A percentile compares a stretch with the other conserved stretches of the same genome.
phyloP scores from a whole-genome alignment of 228 moss, liverwort and hornwort genomes.

The Sphagnum fallax region DNA sequence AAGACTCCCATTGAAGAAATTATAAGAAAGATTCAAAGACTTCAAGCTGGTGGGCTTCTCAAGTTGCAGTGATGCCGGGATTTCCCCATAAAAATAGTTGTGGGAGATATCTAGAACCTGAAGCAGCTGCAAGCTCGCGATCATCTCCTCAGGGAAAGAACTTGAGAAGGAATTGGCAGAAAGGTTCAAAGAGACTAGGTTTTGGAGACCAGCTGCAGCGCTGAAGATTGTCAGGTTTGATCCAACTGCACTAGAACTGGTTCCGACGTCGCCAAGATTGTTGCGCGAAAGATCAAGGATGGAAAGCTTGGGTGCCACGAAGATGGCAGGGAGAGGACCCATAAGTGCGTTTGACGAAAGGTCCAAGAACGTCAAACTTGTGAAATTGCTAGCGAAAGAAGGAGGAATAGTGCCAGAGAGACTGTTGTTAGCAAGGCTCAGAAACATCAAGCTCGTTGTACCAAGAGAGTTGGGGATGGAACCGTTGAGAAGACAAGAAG shows the following conservation, averaged over 20 bases:
- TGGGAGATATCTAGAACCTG: conserved; percentile 38
- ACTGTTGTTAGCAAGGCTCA: conserved; percentile 41
- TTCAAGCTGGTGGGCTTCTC: conserved; percentile 17
- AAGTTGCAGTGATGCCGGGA: conserved; percentile 39
- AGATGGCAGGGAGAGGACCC: conserved; percentile 47
- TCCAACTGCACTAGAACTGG: no score
- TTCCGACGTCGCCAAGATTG: conserved; percentile 31
- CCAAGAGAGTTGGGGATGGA: conserved; percentile 48
- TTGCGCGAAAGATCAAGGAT: conserved; percentile 67
- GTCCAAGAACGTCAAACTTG: conserved; percentile 43
- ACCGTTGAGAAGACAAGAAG: conserved; percentile 49
- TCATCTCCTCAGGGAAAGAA: conserved; percentile 34
- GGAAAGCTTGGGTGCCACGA: conserved; percentile 39
- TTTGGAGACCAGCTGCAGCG: conserved; percentile 8
- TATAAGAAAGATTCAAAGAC: conserved; percentile 59
- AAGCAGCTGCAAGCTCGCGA: conserved; percentile 28
- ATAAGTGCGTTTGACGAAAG: conserved; percentile 57
- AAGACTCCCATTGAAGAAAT: conserved; percentile 72
- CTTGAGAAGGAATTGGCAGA: conserved; percentile 60
- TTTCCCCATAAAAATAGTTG: conserved; percentile 56
- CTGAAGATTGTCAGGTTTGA: no score
- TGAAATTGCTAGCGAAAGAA: conserved; percentile 26
- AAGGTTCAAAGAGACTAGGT: conserved; percentile 42
- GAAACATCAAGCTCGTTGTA: conserved; percentile 20
- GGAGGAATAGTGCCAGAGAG: conserved; percentile 52